Evolutionary conservation across 2,329 filamentous ascomycete species (phyloP).

Genomic region (Sporothrix sp.): DNA sequence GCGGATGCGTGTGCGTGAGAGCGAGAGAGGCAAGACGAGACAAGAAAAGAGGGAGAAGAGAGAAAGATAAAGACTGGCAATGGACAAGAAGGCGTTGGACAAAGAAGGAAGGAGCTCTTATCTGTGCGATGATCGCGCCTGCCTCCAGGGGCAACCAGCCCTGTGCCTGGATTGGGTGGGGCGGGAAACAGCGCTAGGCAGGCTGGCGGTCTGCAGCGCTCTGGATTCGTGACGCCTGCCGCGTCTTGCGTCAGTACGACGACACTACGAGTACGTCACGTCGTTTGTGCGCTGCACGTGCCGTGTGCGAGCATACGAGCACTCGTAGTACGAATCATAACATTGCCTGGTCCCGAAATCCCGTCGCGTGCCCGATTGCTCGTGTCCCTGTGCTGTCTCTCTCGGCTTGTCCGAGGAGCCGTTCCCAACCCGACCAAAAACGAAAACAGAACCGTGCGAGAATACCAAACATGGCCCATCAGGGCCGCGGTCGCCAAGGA

Average conservation of each 20-base stretch:
- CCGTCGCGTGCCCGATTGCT: too few species aligned
- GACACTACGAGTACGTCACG: too few species aligned
- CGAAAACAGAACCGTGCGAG: not conserved
- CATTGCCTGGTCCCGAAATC: too few species aligned
- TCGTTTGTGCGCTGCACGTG: too few species aligned
- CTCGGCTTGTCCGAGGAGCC: too few species aligned
- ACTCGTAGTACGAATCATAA: too few species aligned
- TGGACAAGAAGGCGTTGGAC: not conserved
- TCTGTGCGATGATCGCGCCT: not conserved
- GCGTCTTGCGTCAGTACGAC: conserved; percentile 1
- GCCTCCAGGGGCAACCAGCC: conserved; percentile 1
- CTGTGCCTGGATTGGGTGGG: not conserved
- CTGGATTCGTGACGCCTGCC: not conserved
- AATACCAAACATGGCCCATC: too few species aligned
- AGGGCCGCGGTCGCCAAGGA: too few species aligned
- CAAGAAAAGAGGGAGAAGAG: not conserved
- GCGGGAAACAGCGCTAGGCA: not conserved
- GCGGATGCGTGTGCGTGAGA: too few species aligned
- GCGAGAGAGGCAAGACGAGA: not conserved
- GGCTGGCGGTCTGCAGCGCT: not conserved
- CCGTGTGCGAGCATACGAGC: too few species aligned
- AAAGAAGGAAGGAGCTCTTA: conserved; percentile 2
- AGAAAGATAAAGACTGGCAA: not conserved
- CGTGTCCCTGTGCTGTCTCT: too few species aligned
- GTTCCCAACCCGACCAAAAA: too few species aligned